Evolutionary conservation across 2,329 filamentous ascomycete genomes (phyloP), one percentile per base, ranked within the genome.

Genomic region (Aureobasidium lini): DNA sequence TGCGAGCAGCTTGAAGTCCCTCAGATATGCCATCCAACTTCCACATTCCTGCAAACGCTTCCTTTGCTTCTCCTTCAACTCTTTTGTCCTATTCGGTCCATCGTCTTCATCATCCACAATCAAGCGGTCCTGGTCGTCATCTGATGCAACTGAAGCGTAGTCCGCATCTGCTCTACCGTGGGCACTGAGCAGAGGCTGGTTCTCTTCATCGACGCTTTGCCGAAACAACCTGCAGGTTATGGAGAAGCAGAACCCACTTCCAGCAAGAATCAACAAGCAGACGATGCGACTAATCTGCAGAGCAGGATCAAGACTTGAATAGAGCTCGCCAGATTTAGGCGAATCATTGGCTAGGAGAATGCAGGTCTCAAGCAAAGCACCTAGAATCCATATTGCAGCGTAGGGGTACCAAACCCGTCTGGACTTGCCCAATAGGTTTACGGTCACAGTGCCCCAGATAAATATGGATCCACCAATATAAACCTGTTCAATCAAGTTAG

Each of bases 1-100:
- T 31, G 92, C 76, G 69, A 95, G 87, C 37, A 93, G 70, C 64
- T 76, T 77, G 73, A 91, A 95, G 6, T 86, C 83, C 68, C 87
- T 90, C 31, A 86, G 77, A 67, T 94, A 94, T 44, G 83, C 82
- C 64, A 89, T 80, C 88, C 88, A 93, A 63, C 85, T 89, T 1
- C 89, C 89, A 61, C 87, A 83, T 63, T 87, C 83, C 68, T 86
- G 80, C n/a, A 91, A 78, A 2, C 86, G 82, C 71, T 89, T 86
- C 62, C 76, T 70, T 59, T 76, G 73, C 50, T 73, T 69, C 59
- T 74, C 71, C 62, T 76, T 77, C 83, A 86, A 63, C 73, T 81
- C 71, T 80, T 84, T 69, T 75, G 81, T 50, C 72, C 77, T 60
- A 73, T 79, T 68, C 78, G 80, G 79, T 76, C 86, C 44, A 69